These are phyloP conservation scores for Gastrolobium bilobum DNA, from an alignment of 306 rosid genomes.

Conservation along the genomic window DNA sequence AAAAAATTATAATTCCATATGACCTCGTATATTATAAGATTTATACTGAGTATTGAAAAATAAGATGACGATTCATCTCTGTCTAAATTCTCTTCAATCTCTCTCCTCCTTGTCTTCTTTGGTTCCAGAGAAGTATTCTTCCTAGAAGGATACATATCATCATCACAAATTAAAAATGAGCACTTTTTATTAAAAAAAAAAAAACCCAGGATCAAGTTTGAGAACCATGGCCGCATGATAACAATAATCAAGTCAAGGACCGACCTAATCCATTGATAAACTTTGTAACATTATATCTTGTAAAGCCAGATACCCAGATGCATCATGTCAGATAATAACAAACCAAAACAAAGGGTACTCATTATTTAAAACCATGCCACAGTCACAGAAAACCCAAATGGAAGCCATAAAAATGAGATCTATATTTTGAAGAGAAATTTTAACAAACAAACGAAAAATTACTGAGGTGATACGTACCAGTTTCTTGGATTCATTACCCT, in stretches of 20 bases:
- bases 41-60: not conserved
- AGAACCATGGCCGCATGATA: not conserved
- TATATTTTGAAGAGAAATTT: not conserved
- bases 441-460: not conserved
- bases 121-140: too few species aligned
- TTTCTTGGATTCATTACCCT: constrained; percentile 71
- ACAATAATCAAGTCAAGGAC: not conserved
- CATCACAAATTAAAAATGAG: not conserved
- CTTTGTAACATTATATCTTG: not conserved
- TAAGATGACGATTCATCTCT: not conserved
- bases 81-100: not conserved
- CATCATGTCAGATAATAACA: constrained; percentile 20
- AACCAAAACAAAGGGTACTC: constrained; percentile 27
- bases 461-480: constrained; percentile 50
- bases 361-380: constrained; percentile 32
- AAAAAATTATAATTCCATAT: too few species aligned
- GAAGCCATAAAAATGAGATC: constrained; percentile 45
- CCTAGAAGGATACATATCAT: not conserved
- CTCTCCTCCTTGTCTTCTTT: not conserved
- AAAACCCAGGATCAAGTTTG: not conserved
- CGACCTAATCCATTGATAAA: constrained; percentile 23
- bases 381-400: constrained; percentile 23
- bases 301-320: not conserved
- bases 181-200: not conserved
- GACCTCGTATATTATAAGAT: not conserved